Conservation (phyloP, 805 yeast species). For the Ogataea paradorogensis region DNA sequence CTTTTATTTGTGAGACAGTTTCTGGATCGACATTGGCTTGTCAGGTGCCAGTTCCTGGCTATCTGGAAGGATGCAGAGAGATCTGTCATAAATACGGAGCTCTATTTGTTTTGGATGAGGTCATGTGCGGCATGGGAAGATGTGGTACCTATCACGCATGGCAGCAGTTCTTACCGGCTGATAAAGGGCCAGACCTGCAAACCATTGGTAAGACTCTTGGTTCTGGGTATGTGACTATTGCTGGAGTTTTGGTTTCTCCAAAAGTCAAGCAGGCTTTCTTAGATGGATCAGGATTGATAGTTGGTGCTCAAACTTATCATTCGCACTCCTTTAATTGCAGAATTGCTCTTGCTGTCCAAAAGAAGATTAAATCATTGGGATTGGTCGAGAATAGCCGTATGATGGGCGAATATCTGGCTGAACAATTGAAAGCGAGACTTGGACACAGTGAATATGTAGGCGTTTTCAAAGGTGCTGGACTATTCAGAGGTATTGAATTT, state of each 20-base stretch:
- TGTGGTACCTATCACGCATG: conserved; percentile 45
- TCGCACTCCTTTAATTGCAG: conserved; percentile 42
- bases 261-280: conserved; percentile 36
- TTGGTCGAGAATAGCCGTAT: conserved; percentile 37
- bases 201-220: conserved; percentile 48
- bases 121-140: conserved; percentile 55
- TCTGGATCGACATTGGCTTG: conserved; percentile 45
- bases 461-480: conserved; percentile 49
- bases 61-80: conserved; percentile 41
- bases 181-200: conserved; percentile 44
- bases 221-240: conserved; percentile 46
- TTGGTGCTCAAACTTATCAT: conserved; percentile 48
- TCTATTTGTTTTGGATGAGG: conserved; percentile 48
- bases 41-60: conserved; percentile 42
- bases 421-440: conserved; percentile 26
- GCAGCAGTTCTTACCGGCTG: conserved; percentile 11
- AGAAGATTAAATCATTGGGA: conserved; percentile 34
- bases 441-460: conserved; percentile 35
- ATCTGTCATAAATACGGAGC: conserved; percentile 49
- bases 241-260: conserved; percentile 42
- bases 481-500: conserved; percentile 50
- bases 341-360: conserved; percentile 42
- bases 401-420: conserved; percentile 41
- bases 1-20: conserved; percentile 40
- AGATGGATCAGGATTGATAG: conserved; percentile 37